Evolutionary conservation across 2,329 filamentous ascomycete genomes (phyloP), one percentile per base, ranked within the genome.

Genomic region (Penicillium decumbens): DNA sequence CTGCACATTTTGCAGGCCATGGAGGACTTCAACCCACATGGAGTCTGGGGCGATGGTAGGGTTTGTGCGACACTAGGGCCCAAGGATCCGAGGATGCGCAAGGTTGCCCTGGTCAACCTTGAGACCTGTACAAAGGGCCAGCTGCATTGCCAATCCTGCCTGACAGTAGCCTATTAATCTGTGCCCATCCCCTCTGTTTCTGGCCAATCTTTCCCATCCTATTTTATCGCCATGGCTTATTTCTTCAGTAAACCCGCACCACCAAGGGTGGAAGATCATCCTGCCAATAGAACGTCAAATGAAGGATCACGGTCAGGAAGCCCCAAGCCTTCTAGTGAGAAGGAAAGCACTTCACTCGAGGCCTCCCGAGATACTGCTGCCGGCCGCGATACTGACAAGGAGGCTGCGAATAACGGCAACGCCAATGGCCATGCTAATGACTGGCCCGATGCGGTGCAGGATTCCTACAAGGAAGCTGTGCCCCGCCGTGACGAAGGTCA

Each of bases 61-160:
- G 44, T 18, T 35, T 15, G 32, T 33, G 32, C 23, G 8, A 43
- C 41, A 23, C 32, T 38, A 30, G 50, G 49, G 45, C 12, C 38
- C 38, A 24, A 40, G 20, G 37, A 13, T n/a, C 20, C 37, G n/a
- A 24, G 20, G 38, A 40, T 13, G 38, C 53, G 49, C 51, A 61
- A 60, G 57, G 57, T 59, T 25, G 42, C 47, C 46, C 53, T 46
- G 42, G 47, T 29, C 41, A 15, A 44, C 37, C 33, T 56, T 59
- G 55, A 60, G 58, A 61, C 59, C 57, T 57, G 56, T 61, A 53
- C 43, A 28, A 56, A 56, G 44, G 56, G 39, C 49, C 47, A 41
- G 56, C 45, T 43, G 45, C 38, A 32, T 59, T 58, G 27, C 6
- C 46, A 56, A 55, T 51, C 39, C 50, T 54, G 44, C 25, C 30